phyloP scores from a whole-genome alignment of 2,329 filamentous ascomycete genomes.

The Nakataea oryzae region DNA sequence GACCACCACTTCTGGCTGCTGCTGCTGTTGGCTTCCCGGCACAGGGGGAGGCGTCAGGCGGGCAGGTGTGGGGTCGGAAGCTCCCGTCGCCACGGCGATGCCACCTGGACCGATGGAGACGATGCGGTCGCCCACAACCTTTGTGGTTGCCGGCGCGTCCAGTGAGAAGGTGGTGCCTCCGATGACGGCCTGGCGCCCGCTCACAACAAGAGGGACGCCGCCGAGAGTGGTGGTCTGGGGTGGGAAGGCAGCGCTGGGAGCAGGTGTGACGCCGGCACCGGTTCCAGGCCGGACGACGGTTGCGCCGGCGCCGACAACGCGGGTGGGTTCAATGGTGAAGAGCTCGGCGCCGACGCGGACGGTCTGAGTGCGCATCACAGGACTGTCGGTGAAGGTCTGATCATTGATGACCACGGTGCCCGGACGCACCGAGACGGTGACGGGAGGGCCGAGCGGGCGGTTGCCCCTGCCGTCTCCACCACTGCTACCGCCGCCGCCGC shows the following conservation, averaged over 20 bases:
- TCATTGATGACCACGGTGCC: slow-evolving; percentile 35
- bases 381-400: slow-evolving; percentile 27
- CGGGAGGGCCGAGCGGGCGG: slow-evolving; percentile 11
- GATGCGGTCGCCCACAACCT: slow-evolving; percentile 17
- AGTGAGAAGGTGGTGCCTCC: slow-evolving; percentile 32
- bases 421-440: slow-evolving; percentile 32
- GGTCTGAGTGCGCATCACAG: slow-evolving; percentile 12
- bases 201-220: slow-evolving; percentile 28
- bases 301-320: slow-evolving; percentile 31
- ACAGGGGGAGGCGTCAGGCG: slow-evolving; percentile 10
- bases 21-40: slow-evolving; percentile 9
- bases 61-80: slow-evolving; percentile 16
- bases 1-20: slow-evolving; percentile 31
- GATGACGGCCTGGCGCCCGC: slow-evolving; percentile 27
- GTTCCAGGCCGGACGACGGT: slow-evolving; percentile 30
- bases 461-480: not conserved
- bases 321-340: slow-evolving; percentile 37
- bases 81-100: slow-evolving; percentile 19
- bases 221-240: slow-evolving; percentile 27
- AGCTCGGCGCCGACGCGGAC: slow-evolving; percentile 16
- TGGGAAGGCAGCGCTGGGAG: slow-evolving; percentile 12
- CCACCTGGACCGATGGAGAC: slow-evolving; percentile 21
- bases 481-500: not conserved
- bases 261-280: not conserved
- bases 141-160: slow-evolving; percentile 19